Conservation (phyloP, 768 basidiomycete genomes). For the Gloeopeniophorella convolvens region DNA sequence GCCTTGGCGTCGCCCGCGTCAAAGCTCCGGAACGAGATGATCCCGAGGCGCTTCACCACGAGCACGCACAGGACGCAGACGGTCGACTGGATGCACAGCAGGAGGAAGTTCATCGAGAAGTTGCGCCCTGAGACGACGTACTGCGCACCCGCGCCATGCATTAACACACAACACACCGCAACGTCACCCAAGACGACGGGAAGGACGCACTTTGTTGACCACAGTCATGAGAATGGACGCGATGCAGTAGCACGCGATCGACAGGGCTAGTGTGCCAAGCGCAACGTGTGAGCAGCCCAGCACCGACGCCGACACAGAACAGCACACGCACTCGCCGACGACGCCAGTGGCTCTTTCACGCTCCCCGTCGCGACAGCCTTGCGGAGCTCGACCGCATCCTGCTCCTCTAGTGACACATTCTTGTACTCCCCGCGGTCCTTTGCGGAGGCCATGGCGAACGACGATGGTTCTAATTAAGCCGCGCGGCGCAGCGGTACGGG, state of each 20-base stretch:
- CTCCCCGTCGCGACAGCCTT: slow-evolving; percentile 41
- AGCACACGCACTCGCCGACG: slow-evolving; percentile 27
- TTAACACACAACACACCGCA: not conserved
- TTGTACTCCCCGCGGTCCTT: slow-evolving; percentile 22
- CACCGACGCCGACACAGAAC: not conserved
- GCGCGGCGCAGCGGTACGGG: not conserved
- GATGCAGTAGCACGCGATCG: slow-evolving; percentile 84
- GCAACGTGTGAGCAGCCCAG: not conserved
- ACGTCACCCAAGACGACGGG: not conserved
- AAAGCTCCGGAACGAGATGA: slow-evolving; percentile 83
- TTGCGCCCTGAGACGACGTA: slow-evolving; percentile 90
- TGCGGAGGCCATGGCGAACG: slow-evolving; percentile 10
- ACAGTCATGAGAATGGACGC: slow-evolving; percentile 97
- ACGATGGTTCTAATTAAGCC: too few relatives aligned
- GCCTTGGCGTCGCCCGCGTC: slow-evolving; percentile 76
- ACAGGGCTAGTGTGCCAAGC: slow-evolving; percentile 51
- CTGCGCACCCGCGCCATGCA: slow-evolving; percentile 32
- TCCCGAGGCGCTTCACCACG: slow-evolving; percentile 61
- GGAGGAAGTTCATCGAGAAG: slow-evolving; percentile 96
- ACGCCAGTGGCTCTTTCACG: slow-evolving; percentile 24
- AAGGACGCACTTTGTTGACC: slow-evolving; percentile 75
- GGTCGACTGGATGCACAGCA: slow-evolving; percentile 83
- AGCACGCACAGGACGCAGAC: slow-evolving; percentile 82
- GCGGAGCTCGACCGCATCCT: slow-evolving; percentile 48
- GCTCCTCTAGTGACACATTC: slow-evolving; percentile 25